A percentile compares a stretch with the other conserved stretches of the same genome.
Evolutionary conservation across 2,329 filamentous ascomycete genomes (phyloP).

Genomic region (Apiospora koreana): DNA sequence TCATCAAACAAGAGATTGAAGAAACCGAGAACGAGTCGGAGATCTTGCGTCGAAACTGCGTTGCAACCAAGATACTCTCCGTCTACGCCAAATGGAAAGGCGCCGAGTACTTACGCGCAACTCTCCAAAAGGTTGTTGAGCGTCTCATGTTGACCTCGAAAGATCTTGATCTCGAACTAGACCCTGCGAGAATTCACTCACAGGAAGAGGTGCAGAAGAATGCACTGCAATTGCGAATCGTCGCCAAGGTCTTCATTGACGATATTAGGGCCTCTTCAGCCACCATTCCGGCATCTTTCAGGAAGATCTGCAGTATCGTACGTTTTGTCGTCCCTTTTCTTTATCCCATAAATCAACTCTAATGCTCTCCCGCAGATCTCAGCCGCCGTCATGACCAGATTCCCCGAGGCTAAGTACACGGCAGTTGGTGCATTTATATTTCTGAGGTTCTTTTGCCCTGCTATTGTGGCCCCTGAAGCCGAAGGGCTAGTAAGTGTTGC

Average conservation of each 20-base stretch:
- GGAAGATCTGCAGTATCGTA: conserved; percentile 68
- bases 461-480: conserved; percentile 69
- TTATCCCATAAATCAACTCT: conserved; percentile 16
- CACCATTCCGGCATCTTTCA: conserved; percentile 63
- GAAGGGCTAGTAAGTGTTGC: conserved; percentile 63
- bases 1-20: conserved; percentile 70
- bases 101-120: conserved; percentile 60
- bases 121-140: conserved; percentile 67
- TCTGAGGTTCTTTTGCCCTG: conserved; percentile 71
- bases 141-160: conserved; percentile 66
- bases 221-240: conserved; percentile 64
- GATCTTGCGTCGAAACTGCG: conserved; percentile 66
- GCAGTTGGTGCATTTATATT: conserved; percentile 73
- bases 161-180: conserved; percentile 67
- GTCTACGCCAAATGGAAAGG: conserved; percentile 75
- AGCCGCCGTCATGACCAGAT: conserved; percentile 61
- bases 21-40: conserved; percentile 71
- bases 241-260: conserved; percentile 71
- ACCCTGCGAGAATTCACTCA: conserved; percentile 61
- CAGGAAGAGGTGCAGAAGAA: conserved; percentile 67
- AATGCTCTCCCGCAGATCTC: conserved; percentile 49
- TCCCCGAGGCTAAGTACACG: conserved; percentile 71
- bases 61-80: conserved; percentile 72
- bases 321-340: conserved; percentile 27
- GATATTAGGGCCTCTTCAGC: conserved; percentile 66